phyloP scores from a whole-genome alignment of 2,329 filamentous ascomycete genomes.

The Passalora sequoiae region DNA sequence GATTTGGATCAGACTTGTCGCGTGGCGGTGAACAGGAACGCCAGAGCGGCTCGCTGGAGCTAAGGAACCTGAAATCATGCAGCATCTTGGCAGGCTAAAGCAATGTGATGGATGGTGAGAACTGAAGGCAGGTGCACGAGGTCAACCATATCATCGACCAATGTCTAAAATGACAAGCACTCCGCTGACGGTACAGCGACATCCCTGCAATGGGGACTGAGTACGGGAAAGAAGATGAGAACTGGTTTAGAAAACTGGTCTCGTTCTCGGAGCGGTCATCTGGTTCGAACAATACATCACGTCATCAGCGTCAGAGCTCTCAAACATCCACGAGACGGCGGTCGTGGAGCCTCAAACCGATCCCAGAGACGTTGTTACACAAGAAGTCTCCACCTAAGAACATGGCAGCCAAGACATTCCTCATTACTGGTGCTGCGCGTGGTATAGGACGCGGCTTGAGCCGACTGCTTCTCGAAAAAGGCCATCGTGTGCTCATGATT shows the following conservation, averaged over 20 bases:
- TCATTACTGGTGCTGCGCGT: constrained; percentile 37
- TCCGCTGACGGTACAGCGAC: too few species aligned
- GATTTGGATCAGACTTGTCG: too few species aligned
- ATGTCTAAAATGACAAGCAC: too few species aligned
- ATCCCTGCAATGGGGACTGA: too few species aligned
- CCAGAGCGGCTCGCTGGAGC: background rate
- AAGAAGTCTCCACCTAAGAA: background rate
- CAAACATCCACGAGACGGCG: background rate
- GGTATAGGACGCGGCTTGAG: constrained; percentile 38
- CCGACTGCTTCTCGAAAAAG: constrained; percentile 35
- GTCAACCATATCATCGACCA: too few species aligned
- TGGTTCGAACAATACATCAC: too few species aligned
- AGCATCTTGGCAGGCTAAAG: constrained; percentile 3
- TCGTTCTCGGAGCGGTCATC: background rate
- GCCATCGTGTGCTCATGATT: constrained; percentile 40
- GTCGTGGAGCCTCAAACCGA: background rate
- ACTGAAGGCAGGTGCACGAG: too few species aligned
- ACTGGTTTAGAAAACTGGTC: background rate
- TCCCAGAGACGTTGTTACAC: constrained; percentile 1
- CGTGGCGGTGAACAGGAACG: too few species aligned
- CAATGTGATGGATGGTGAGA: background rate
- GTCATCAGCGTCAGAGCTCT: constrained; percentile 1
- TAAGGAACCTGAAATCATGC: background rate
- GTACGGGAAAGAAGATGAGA: background rate
- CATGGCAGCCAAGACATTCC: constrained; percentile 37